A percentile compares a stretch with the other conserved stretches of the same genome.
phyloP scores from a whole-genome alignment of 306 rosid genomes.

The Purshia tridentata region DNA sequence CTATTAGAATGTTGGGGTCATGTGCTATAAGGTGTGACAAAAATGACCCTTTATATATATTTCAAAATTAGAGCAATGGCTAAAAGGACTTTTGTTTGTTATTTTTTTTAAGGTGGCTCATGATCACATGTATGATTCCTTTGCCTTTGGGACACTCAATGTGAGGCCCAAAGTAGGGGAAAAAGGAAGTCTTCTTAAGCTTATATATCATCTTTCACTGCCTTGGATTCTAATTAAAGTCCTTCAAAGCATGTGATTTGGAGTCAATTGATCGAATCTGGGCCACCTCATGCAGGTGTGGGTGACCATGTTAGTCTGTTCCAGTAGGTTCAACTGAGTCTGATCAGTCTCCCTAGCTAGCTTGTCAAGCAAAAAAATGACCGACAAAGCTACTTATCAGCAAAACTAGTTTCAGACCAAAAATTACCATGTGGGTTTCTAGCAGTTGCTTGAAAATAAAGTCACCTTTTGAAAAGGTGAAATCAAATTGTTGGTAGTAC shows the following conservation, averaged over 20 bases:
- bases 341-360: too few relatives aligned
- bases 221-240: constrained; percentile 49
- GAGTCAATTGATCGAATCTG: constrained; percentile 18
- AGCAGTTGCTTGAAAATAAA: constrained; percentile 14
- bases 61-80: constrained; percentile 15
- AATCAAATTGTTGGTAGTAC: constrained; percentile 36
- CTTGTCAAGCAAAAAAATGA: too few relatives aligned
- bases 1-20: constrained; percentile 10
- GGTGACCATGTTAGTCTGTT: constrained; percentile 9
- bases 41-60: constrained; percentile 24
- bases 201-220: constrained; percentile 20
- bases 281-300: constrained; percentile 19
- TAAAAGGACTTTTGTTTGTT: constrained; percentile 6
- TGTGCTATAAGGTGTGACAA: constrained; percentile 9
- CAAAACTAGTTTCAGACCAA: neutral
- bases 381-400: neutral
- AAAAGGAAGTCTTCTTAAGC: neutral
- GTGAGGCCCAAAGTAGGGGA: constrained; percentile 29
- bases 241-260: constrained; percentile 31
- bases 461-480: constrained; percentile 40
- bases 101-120: constrained; percentile 10
- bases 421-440: neutral
- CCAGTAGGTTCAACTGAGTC: neutral
- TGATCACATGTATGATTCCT: constrained; percentile 25
- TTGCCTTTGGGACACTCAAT: constrained; percentile 35